Evolutionary conservation across 805 yeast genomes (phyloP), one percentile per base, ranked within the genome.

Genomic region (Danielia oregonensis): DNA sequence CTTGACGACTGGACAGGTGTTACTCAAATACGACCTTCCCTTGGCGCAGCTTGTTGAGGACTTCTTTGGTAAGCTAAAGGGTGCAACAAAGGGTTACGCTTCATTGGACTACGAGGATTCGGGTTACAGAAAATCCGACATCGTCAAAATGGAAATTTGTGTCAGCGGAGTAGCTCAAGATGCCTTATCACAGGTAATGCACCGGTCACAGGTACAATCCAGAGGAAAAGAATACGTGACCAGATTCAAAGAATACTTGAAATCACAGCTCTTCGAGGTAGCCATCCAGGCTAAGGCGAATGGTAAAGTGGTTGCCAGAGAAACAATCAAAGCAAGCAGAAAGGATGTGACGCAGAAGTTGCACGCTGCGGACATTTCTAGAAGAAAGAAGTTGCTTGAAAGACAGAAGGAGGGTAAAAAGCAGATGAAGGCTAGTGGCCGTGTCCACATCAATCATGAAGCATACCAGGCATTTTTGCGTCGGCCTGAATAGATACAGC

Each of bases 351-450:
- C 93, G 36, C 95, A 93, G 18, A 85, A 79, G 52, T 65, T 93
- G 40, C 97, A 91, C 59, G 98, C 97, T 0, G 80, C 96, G 13
- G 98, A 91, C 65, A 76, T 89, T 22, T 76, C 94, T 0, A 73
- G 98, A 63, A 72, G 96, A 42, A 88, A 88, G 68, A 91, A 91
- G 61, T 70, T 91, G 46, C 66, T 91, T 34, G 86, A 74, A 36
- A 82, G 84, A 49, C 98, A 91, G 53, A 91, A 89, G 58, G 96
- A 86, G 54, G 98, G 98, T 24, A 93, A 93, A 62, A 86, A 84
- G 60, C 74, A 72, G 42, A 71, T 91, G 82, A 82, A 83, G 59
- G 70, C 83, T 11, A 70, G 81, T 10, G 97, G 97, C 10, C 76
- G 78, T 34, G 85, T 91, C 12, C 66, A 72, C 26, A 83, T 91